Evolutionary conservation across 495 filamentous ascomycete genomes (phyloP).

Genomic region (Copromyces sp.): DNA sequence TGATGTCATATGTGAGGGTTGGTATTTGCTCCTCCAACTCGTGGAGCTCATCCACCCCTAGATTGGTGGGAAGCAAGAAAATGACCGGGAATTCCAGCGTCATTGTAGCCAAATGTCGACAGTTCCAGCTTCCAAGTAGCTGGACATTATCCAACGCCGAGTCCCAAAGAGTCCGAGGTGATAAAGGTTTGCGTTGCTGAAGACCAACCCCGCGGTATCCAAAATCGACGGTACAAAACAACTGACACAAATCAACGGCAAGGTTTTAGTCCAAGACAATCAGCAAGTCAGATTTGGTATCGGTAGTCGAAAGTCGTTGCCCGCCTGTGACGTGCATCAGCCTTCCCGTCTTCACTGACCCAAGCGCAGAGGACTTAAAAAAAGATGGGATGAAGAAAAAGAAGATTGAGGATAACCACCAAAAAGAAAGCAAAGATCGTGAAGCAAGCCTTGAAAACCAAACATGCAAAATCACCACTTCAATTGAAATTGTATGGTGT

Average conservation of each 20-base stretch:
- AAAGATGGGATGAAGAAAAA: neutral
- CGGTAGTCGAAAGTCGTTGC: neutral
- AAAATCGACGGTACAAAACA: neutral
- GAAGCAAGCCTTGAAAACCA: neutral
- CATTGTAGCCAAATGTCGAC: conserved; percentile 6
- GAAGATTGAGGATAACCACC: neutral
- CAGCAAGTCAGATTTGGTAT: neutral
- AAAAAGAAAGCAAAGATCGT: neutral
- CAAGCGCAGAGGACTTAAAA: neutral
- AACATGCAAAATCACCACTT: neutral
- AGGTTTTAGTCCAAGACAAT: neutral
- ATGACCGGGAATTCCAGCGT: conserved; percentile 50
- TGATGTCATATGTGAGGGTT: conserved; percentile 58
- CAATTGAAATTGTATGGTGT: neutral
- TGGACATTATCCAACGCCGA: neutral
- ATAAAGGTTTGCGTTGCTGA: neutral
- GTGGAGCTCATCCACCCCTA: conserved; percentile 50
- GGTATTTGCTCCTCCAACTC: conserved; percentile 53
- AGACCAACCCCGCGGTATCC: neutral
- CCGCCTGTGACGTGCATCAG: neutral
- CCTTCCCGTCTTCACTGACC: neutral
- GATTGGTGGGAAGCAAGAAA: conserved; percentile 63
- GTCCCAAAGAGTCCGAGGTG: neutral
- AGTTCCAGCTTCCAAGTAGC: neutral
- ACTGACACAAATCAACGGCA: neutral